phyloP scores from a whole-genome alignment of 257 asterid genomes.

The Plantago major region DNA sequence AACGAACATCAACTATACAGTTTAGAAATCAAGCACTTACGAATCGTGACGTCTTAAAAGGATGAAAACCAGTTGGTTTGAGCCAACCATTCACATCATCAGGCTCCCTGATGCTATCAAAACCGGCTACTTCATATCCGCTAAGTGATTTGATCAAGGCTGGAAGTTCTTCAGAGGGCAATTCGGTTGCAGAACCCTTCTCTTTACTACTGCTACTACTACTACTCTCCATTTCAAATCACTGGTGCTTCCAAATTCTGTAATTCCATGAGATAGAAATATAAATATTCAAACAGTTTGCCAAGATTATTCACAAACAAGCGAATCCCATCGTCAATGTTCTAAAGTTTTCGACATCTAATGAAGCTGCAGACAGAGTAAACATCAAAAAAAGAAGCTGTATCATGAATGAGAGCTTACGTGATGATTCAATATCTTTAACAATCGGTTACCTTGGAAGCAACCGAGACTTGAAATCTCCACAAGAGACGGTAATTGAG shows the following conservation, averaged over 20 bases:
- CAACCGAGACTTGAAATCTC: no score
- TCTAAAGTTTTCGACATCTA: no score
- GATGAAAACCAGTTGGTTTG: slow-evolving; percentile 16
- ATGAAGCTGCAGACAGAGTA: no score
- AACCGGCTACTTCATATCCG: slow-evolving; percentile 46
- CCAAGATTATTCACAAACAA: neutral
- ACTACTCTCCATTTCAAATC: slow-evolving; percentile 28
- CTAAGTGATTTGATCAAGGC: slow-evolving; percentile 42
- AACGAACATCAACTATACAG: no score
- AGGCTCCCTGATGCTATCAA: slow-evolving; percentile 30
- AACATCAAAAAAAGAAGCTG: no score
- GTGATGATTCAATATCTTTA: no score
- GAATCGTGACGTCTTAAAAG: slow-evolving; percentile 18
- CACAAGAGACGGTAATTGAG: no score
- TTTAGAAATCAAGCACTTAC: slow-evolving; percentile 20
- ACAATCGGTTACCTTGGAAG: no score
- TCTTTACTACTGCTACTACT: neutral
- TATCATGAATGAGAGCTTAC: no score
- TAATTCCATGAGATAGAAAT: neutral
- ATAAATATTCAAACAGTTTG: no score
- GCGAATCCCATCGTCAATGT: no score
- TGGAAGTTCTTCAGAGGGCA: slow-evolving; percentile 32
- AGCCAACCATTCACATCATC: neutral
- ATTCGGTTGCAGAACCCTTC: slow-evolving; percentile 16
- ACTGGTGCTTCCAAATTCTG: slow-evolving; percentile 1